Conservation (phyloP, 1,139 yeast species). For the Suhomyces panamericanus region DNA sequence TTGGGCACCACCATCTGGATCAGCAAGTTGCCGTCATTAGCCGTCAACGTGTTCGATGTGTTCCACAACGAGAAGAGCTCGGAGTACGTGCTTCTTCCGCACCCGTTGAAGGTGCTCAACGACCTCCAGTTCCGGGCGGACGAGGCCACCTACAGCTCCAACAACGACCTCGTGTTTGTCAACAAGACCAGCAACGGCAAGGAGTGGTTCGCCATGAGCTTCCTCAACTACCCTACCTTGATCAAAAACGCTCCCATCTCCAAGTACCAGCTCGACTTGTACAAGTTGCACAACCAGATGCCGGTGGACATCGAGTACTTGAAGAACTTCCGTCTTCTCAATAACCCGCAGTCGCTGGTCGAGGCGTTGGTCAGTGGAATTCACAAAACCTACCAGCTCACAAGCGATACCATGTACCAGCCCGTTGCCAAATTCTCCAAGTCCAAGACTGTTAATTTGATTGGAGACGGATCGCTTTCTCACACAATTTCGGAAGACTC, state of each 20-base stretch:
- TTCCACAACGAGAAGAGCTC: slow-evolving; percentile 37
- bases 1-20: slow-evolving; percentile 81
- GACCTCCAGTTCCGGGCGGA: slow-evolving; percentile 33
- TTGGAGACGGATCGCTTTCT: slow-evolving; percentile 9
- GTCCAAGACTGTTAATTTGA: slow-evolving; percentile 8
- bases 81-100: slow-evolving; percentile 57
- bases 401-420: slow-evolving; percentile 36
- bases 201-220: slow-evolving; percentile 90
- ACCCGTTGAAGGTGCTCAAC: slow-evolving; percentile 54
- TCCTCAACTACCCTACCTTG: slow-evolving; percentile 70
- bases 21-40: slow-evolving; percentile 61
- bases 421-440: slow-evolving; percentile 36
- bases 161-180: slow-evolving; percentile 55
- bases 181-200: slow-evolving; percentile 59
- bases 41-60: slow-evolving; percentile 74
- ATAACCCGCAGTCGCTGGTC: slow-evolving; percentile 17
- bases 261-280: slow-evolving; percentile 48
- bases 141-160: slow-evolving; percentile 18
- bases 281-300: slow-evolving; percentile 20
- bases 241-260: slow-evolving; percentile 79
- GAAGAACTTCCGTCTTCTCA: slow-evolving; percentile 22
- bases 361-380: slow-evolving; percentile 52
- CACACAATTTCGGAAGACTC: slow-evolving; percentile 19
- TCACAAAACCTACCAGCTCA: slow-evolving; percentile 42
- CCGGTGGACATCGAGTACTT: slow-evolving; percentile 18